Conservation (phyloP, 805 yeast species). For the Lipomyces spencermartinsiae region DNA sequence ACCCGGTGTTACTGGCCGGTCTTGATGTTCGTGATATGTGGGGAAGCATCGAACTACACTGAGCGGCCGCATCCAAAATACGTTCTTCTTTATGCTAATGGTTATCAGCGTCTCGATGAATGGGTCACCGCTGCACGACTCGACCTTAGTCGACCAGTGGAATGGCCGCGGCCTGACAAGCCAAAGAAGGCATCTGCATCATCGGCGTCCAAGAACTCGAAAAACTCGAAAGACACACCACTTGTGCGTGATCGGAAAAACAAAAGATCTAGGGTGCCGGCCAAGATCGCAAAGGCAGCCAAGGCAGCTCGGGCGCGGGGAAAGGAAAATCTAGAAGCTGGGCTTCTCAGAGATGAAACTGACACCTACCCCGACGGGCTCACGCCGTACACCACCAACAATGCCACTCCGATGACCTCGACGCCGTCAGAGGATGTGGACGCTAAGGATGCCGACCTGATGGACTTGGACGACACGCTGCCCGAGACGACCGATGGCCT, state of each 20-base stretch:
- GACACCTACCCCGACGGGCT: neutral
- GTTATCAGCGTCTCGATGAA: slow-evolving; percentile 77
- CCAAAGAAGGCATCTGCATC: slow-evolving; percentile 51
- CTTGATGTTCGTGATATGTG: neutral
- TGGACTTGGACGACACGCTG: slow-evolving; percentile 83
- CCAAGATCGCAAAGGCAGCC: slow-evolving; percentile 43
- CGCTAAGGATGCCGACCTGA: slow-evolving; percentile 60
- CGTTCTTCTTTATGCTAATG: slow-evolving; percentile 1
- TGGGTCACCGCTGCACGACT: slow-evolving; percentile 82
- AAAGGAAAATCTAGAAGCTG: slow-evolving; percentile 37
- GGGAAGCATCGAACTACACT: neutral
- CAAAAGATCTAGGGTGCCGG: slow-evolving; percentile 29
- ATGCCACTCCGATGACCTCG: slow-evolving; percentile 31
- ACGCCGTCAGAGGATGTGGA: slow-evolving; percentile 8
- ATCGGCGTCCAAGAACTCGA: slow-evolving; percentile 38
- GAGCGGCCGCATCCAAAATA: neutral
- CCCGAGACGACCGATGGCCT: slow-evolving; percentile 69
- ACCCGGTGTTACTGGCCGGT: neutral
- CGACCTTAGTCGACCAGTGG: slow-evolving; percentile 71
- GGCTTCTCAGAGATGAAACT: slow-evolving; percentile 21
- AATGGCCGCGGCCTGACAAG: slow-evolving; percentile 68
- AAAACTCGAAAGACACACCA: slow-evolving; percentile 26
- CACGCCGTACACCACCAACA: neutral
- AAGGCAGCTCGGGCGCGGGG: slow-evolving; percentile 49
- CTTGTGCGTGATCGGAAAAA: slow-evolving; percentile 30